Base-by-base conservation (phyloP, 257 asterid species). In the Ophiorrhiza pumila region DNA sequence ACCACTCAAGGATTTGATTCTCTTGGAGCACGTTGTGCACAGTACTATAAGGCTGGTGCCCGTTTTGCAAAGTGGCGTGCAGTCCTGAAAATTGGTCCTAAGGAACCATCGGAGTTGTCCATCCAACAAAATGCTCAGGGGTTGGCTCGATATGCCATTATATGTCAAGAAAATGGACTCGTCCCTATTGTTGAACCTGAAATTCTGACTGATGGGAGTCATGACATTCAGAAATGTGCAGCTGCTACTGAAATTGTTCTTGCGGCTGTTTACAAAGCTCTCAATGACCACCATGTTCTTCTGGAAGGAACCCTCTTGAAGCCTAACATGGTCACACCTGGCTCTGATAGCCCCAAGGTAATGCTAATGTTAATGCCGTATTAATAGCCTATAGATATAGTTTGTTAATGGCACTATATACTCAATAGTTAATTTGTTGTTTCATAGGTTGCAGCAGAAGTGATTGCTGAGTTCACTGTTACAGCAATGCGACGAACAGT, bases 241-340 rank as follows among this genome's bases (percentile, higher is more conserved):
- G 96, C 93, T 18, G 90, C 32, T 7, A 89, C 97, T 6, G 97
- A 91, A 74, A 46, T 76, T 7, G 95, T 89, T 74, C 86, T 91
- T 52, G 95, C 96, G 2, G 93, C 96, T 41, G 93, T 87, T 46
- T 91, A 88, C 74, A 91, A 91, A 87, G 96, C 95, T 42, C 80
- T 91, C 49, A 91, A 88, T 68, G 97, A 91, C 3, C 96, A 91
- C 4, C 97, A 91, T 74, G 97, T 91, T 75, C 88, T 91, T 53
- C 89, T 91, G 3, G 97, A 91, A 81, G 97, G 97, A 76, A 91
- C 96, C 6, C 91, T 91, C 71, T 76, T 90, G 81, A 91, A 91
- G 86, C 97, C 97, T 39, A 91, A 91, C 82, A 91, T 90, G 97
- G 97, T 91, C 78, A 88, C 96, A 3, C 95, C 97, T 5, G 96